Base-by-base conservation (phyloP, 306 rosid genomes). In the Pterocarpus macrocarpus region DNA sequence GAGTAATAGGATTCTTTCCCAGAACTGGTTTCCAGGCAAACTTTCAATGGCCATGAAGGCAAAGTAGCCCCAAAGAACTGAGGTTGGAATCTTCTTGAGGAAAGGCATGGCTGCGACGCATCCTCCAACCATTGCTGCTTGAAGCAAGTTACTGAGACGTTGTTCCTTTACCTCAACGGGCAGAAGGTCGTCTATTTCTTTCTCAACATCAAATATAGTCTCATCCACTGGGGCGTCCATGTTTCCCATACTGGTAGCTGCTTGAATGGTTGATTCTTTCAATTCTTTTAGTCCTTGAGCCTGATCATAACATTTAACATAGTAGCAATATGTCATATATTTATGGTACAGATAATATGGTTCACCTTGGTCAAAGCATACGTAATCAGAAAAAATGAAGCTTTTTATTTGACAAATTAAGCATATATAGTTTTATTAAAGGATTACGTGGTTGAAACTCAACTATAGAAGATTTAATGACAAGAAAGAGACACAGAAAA, bases 31-130 rank as follows among this genome's bases (percentile, higher is more conserved):
- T 61, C 99, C 99, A 0, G 99, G 99, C 79, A 96, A 88, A 85
- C 97, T 96, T 83, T 96, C 99, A 47, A 96, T 96, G 3, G 99
- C 99, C 99, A 96, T 96, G 87, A 88, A 96, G 50, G 99, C 99
- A 58, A 96, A 96, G 85, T 96, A 96, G 39, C 99, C 99, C 99
- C 99, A 96, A 4, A 96, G 97, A 77, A 96, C 98, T n/a, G 99
- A 92, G 38, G 99, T 96, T 14, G 99, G 99, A 16, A 96, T 96
- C 89, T 15, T 93, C 85, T 96, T 96, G 45, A 96, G 89, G 71
- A 96, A 2, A 22, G 99, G 99, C 99, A 96, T 96, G 83, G 99
- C 99, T 39, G 99, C 97, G 65, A 96, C 92, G 57, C 99, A 96
- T 68, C 88, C 98, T 81, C 94, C 99, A 3, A 93, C 98, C 98